Conservation (phyloP, 176 grass and related monocot genomes). For the Melocanna baccifera region DNA sequence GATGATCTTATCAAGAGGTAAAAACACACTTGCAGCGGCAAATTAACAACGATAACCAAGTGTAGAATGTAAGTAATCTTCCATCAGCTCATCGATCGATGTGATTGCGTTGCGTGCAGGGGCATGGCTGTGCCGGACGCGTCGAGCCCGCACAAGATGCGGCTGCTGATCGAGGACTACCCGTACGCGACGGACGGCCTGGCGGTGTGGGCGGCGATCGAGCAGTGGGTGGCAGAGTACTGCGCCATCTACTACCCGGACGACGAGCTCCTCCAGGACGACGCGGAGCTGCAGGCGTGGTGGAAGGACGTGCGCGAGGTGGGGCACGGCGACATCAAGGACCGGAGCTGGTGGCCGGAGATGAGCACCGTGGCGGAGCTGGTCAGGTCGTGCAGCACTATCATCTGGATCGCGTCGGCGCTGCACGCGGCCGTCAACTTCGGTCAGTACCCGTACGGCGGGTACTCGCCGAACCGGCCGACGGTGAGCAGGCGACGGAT, state of each 20-base stretch:
- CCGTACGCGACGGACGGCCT: slow-evolving; percentile 72
- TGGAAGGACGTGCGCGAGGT: slow-evolving; percentile 82
- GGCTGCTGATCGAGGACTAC: too few relatives aligned
- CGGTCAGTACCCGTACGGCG: slow-evolving; percentile 43
- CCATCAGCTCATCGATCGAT: not conserved
- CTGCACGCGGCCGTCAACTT: slow-evolving; percentile 54
- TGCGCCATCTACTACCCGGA: slow-evolving; percentile 61
- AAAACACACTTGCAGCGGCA: too few relatives aligned
- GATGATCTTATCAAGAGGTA: slow-evolving; percentile 62
- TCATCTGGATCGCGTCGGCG: slow-evolving; percentile 49
- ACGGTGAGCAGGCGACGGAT: too few relatives aligned
- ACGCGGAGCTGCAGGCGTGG: slow-evolving; percentile 73
- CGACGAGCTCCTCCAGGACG: slow-evolving; percentile 43
- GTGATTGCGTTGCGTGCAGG: slow-evolving; percentile 23
- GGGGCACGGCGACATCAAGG: slow-evolving; percentile 39
- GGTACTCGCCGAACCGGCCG: too few relatives aligned
- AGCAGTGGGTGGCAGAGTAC: slow-evolving; percentile 71
- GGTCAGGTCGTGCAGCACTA: slow-evolving; percentile 7
- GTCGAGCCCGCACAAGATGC: slow-evolving; percentile 34
- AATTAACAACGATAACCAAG: too few relatives aligned
- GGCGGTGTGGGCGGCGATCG: slow-evolving; percentile 62
- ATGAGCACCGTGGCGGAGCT: too few relatives aligned
- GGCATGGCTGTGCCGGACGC: slow-evolving; percentile 54
- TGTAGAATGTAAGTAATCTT: too few relatives aligned
- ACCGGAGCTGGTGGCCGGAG: too few relatives aligned